Evolutionary conservation across 192 early-diverging fungal genomes (phyloP).

Genomic region (Mycoemilia scoparia): DNA sequence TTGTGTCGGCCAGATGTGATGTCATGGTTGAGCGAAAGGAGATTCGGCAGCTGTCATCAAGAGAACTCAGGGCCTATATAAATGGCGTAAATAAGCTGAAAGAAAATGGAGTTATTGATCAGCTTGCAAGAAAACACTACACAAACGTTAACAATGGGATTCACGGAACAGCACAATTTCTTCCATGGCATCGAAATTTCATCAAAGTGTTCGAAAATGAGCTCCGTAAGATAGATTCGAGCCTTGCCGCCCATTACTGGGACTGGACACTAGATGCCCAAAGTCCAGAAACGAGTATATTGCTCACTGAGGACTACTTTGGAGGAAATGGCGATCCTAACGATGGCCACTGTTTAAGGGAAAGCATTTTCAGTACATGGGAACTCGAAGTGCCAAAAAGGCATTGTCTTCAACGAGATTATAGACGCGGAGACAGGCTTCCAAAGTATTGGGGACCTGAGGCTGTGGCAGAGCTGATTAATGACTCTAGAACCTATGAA

Average conservation of each 20-base stretch:
- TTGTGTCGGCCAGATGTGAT: no score
- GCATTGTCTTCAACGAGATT: conserved; percentile 26
- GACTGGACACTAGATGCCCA: conserved; percentile 31
- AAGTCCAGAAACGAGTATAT: conserved; percentile 12
- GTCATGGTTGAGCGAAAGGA: no score
- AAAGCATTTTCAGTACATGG: conserved; percentile 24
- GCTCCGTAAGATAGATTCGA: conserved; percentile 26
- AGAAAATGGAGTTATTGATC: no score
- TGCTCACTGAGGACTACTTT: conserved; percentile 19
- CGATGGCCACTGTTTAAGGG: conserved; percentile 13
- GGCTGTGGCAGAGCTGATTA: conserved; percentile 23
- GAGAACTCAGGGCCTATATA: no score
- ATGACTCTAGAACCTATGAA: conserved; percentile 19
- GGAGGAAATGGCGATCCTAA: conserved; percentile 29
- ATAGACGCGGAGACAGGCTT: conserved; percentile 24
- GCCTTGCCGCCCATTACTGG: conserved; percentile 29
- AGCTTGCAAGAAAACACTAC: no score
- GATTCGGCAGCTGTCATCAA: no score
- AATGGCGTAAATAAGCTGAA: no score
- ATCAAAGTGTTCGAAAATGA: conserved; percentile 29
- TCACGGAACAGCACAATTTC: conserved; percentile 27
- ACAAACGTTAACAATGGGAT: no score
- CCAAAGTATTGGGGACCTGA: conserved; percentile 28
- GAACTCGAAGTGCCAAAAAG: conserved; percentile 14
- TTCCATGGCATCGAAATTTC: conserved; percentile 36